Evolutionary conservation across 1,284 basidiomycete genomes (phyloP), one percentile per base, ranked within the genome.

Genomic region (Moniliella sp.): DNA sequence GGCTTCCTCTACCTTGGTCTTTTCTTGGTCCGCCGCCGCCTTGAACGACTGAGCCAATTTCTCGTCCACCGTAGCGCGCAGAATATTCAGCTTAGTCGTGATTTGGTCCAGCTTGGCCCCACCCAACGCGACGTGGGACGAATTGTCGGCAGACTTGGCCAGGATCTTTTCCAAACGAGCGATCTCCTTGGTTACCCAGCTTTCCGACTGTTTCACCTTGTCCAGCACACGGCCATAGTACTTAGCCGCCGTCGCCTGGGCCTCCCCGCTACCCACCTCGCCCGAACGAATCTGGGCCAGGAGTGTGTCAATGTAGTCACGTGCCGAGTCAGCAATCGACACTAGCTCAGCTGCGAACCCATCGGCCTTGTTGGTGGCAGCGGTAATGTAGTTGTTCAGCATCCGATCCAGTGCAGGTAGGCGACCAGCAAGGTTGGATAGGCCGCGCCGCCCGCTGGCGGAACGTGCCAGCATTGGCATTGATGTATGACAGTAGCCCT

Each of bases 101-200:
- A 23, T 23, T n/a, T 23, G 8, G 21, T 23, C 21, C 7, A 23
- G 8, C n/a, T 23, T 23, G 8, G 7, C n/a, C 8, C 21, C 21
- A n/a, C 8, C n/a, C 8, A 23, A n/a, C n/a, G n/a, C n/a, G n/a
- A n/a, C n/a, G 8, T 23, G 21, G 8, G 21, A 7, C 21, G 7
- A 7, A n/a, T n/a, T n/a, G 21, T 23, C 21, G 18, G 48, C 73
- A 36, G 73, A 70, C 65, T 81, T 82, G 55, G 66, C 65, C 37
- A 84, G 66, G 49, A 83, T 75, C 42, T 50, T 57, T 32, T 30
- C 41, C 14, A 65, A 40, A 75, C 88, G 72, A 51, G 71, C 73
- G 28, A 71, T 65, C 66, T 97, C 88, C 66, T 84, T 88, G 58
- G 72, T 68, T 34, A 93, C 56, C 66, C 88, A 94, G 18, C 64